phyloP scores from a whole-genome alignment of 306 rosid genomes.

The Prunus dulcis region DNA sequence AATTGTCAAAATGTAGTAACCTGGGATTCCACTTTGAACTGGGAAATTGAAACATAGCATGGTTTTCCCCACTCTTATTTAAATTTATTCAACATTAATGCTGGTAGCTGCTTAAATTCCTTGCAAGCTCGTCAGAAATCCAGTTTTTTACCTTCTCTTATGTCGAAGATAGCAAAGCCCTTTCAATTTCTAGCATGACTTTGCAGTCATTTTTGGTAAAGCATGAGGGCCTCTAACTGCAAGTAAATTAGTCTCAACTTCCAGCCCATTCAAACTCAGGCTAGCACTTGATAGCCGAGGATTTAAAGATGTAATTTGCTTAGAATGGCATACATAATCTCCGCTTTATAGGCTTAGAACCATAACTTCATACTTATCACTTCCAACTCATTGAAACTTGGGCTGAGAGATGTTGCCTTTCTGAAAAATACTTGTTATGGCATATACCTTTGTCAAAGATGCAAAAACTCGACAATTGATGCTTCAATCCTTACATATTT shows the following conservation, averaged over 20 bases:
- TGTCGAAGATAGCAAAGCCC: no score
- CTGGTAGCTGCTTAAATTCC: not conserved
- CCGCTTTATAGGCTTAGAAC: not conserved
- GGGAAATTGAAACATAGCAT: constrained; percentile 20
- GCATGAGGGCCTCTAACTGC: not conserved
- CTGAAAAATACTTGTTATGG: no score
- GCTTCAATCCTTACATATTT: no score
- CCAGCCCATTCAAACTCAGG: no score
- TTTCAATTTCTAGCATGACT: no score
- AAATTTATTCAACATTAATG: not conserved
- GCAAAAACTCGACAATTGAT: no score
- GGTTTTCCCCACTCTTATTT: not conserved
- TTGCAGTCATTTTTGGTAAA: not conserved
- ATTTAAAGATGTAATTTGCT: not conserved
- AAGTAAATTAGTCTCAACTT: not conserved
- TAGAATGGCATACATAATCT: not conserved
- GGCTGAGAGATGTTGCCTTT: no score
- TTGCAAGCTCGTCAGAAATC: not conserved
- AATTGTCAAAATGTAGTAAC: constrained; percentile 30
- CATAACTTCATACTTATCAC: not conserved
- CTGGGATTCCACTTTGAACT: constrained; percentile 41
- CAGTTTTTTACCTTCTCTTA: not conserved
- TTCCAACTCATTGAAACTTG: no score
- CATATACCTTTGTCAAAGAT: no score
- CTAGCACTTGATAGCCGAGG: no score